Conservation (phyloP, 768 basidiomycete genomes). For the Kwoniella mangroviensis region DNA sequence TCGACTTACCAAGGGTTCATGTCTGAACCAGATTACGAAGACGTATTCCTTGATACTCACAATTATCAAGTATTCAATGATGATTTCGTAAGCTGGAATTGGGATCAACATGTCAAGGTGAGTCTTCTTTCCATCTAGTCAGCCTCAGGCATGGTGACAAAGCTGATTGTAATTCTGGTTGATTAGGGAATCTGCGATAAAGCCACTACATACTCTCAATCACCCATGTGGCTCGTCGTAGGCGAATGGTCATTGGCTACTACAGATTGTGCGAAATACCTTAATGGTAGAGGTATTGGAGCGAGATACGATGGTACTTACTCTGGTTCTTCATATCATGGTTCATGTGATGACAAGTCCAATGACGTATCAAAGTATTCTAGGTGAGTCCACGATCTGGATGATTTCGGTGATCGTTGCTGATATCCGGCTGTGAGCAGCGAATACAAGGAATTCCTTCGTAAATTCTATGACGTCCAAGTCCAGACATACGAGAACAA, state of each 20-base stretch:
- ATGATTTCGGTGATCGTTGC: background rate
- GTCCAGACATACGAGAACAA: conserved; percentile 54
- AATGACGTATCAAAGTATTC: conserved; percentile 78
- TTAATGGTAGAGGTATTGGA: conserved; percentile 56
- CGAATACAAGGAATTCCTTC: conserved; percentile 78
- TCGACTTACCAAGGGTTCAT: conserved; percentile 46
- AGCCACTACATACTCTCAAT: conserved; percentile 29
- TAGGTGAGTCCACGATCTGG: conserved; percentile 48
- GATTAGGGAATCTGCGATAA: conserved; percentile 36
- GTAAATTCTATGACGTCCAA: conserved; percentile 85
- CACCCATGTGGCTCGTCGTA: conserved; percentile 55
- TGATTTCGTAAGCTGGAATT: conserved; percentile 37
- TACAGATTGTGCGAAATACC: conserved; percentile 56
- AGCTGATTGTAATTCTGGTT: background rate
- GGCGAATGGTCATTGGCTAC: conserved; percentile 57
- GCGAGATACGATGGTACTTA: conserved; percentile 57
- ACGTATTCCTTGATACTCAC: conserved; percentile 56
- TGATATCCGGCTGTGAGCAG: conserved; percentile 15
- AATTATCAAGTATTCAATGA: conserved; percentile 55
- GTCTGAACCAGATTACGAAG: conserved; percentile 47
- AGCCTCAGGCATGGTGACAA: background rate
- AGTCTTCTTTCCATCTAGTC: conserved; percentile 12
- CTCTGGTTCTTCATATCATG: conserved; percentile 43
- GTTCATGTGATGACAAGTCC: conserved; percentile 58
- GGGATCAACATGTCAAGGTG: conserved; percentile 45